Conservation (phyloP, 1,284 basidiomycete species). For the Pascua guehoae region DNA sequence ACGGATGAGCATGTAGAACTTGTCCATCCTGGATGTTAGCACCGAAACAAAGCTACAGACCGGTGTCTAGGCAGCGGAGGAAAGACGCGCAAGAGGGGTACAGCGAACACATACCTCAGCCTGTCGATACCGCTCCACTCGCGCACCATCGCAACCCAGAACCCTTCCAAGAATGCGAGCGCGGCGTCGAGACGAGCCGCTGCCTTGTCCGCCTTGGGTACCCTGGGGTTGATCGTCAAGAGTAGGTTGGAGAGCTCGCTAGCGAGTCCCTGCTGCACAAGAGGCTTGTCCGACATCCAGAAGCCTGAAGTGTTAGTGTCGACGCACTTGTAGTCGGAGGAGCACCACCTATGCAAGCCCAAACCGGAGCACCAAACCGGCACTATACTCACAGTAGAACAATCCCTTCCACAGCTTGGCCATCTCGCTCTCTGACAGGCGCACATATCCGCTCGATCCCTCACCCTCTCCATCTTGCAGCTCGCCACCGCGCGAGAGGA, state of each 20-base stretch:
- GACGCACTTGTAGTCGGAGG: too few species aligned
- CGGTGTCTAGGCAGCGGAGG: background rate
- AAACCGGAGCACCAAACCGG: background rate
- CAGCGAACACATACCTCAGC: conserved; percentile 59
- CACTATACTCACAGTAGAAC: conserved; percentile 73
- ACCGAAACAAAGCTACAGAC: conserved; percentile 8
- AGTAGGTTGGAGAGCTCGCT: conserved; percentile 77
- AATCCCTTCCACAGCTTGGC: conserved; percentile 95
- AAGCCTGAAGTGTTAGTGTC: conserved; percentile 60
- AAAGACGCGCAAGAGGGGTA: conserved; percentile 21
- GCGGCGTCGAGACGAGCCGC: conserved; percentile 52
- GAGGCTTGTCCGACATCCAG: conserved; percentile 99
- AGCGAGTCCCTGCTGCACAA: conserved; percentile 90
- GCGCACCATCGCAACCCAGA: conserved; percentile 82
- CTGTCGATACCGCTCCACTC: conserved; percentile 93
- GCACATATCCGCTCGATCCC: conserved; percentile 23
- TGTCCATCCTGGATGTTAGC: conserved; percentile 69
- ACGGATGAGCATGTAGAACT: conserved; percentile 92
- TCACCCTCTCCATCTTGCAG: conserved; percentile 37
- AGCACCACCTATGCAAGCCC: background rate
- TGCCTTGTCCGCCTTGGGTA: background rate
- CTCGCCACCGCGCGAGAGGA: conserved; percentile 65
- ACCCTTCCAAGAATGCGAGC: conserved; percentile 75
- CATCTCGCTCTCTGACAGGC: conserved; percentile 68
- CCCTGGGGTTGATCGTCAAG: conserved; percentile 59